Percentiles rank a stretch among this genome's conserved stretches.
Evolutionary conservation across 139 green algal genomes (phyloP).

Genomic region (Trebouxia sp.): DNA sequence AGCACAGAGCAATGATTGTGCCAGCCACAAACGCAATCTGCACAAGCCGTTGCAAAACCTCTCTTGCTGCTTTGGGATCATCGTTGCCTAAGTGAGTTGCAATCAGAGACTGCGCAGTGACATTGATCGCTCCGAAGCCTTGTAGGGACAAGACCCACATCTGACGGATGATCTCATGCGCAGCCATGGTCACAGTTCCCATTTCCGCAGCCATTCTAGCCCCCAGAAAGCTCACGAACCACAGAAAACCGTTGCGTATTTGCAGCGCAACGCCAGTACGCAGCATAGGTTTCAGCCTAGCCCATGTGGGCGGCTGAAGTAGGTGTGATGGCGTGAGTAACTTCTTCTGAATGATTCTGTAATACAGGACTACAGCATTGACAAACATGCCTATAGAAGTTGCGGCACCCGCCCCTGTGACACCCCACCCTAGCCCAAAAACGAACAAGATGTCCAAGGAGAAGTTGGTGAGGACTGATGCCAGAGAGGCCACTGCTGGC

Average conservation of each 20-base stretch:
- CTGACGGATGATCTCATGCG: conserved; percentile 16
- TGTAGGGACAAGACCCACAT: conserved; percentile 21
- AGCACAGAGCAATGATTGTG: neutral
- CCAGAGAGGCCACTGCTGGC: neutral
- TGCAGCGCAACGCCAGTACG: neutral
- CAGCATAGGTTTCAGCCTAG: neutral
- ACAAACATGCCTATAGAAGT: conserved; percentile 13
- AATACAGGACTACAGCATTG: conserved; percentile 6
- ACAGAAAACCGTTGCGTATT: conserved; percentile 8
- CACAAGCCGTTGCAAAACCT: neutral
- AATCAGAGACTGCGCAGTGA: conserved; percentile 1
- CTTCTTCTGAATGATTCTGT: conserved; percentile 20
- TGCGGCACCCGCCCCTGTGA: neutral
- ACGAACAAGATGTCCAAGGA: conserved; percentile 9
- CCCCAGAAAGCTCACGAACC: conserved; percentile 18
- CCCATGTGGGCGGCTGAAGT: neutral
- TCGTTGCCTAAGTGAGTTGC: neutral
- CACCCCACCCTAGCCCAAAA: neutral
- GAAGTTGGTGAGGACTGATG: conserved; percentile 12
- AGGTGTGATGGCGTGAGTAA: neutral
- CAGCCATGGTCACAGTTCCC: conserved; percentile 14
- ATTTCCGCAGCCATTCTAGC: conserved; percentile 20
- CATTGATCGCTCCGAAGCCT: conserved; percentile 21
- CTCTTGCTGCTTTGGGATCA: neutral
- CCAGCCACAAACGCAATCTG: conserved; percentile 6